Evolutionary conservation across 257 asterid genomes (phyloP), one percentile per base, ranked within the genome.

Genomic region (Cynanchum wilfordii): DNA sequence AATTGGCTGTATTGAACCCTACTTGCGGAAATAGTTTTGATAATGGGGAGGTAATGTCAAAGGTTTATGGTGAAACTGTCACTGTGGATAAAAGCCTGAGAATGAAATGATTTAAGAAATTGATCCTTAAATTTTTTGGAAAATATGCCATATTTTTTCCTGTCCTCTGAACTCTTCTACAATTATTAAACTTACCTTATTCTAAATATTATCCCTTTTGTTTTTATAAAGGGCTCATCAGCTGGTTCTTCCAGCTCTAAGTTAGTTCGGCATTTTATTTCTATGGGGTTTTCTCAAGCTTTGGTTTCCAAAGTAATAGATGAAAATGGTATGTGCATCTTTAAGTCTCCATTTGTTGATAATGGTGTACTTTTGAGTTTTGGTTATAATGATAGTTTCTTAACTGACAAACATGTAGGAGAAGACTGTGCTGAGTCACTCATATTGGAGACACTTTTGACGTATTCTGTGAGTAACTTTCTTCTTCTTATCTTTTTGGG

Each of bases 401-500:
- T 49, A 13, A 66, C 25, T 19, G 40, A n/a, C 69, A 69, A 51
- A 55, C 45, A 12, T 77, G 73, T 89, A 92, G 97, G 88, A 78
- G 84, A 78, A 73, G 88, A 71, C 71, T 82, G 82, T 77, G 73
- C 85, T 0, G 94, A 83, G 4, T 74, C 73, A 10, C 52, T 79
- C 17, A 90, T 92, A 69, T 59, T 90, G 44, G 91, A 92, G 52
- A 75, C 89, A 22, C 76, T 88, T 57, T 82, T 92, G 44, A 87
- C 96, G 2, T 88, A 85, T 76, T 77, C 86, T 36, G 96, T 92
- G 79, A 70, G 94, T 80, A 49, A 49, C 50, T 52, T 56, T 52
- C 68, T 62, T 1, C 16, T 44, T 51, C 44, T 58, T 13, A 51
- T 12, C 47, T 56, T 16, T 30, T 22, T 40, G 33, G 27, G 36